Evolutionary conservation across 768 basidiomycete genomes (phyloP).

Genomic region (Mycena galopus): DNA sequence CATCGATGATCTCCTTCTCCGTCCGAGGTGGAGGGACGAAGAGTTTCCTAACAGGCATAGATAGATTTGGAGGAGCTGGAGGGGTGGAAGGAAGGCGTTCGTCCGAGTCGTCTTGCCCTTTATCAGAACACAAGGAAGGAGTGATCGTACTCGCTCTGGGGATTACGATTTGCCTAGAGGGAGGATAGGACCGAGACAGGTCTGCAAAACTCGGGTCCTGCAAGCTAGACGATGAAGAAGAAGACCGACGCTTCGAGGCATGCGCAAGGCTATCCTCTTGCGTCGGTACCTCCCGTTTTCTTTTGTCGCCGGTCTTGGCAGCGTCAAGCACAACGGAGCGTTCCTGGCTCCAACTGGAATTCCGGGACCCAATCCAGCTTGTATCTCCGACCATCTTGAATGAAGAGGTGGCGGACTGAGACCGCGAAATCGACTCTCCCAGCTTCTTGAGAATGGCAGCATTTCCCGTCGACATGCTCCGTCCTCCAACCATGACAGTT

Average conservation of each 20-base stretch:
- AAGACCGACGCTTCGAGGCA: constrained; percentile 35
- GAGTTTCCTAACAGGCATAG: constrained; percentile 25
- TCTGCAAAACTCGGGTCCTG: constrained; percentile 31
- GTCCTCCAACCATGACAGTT: constrained; percentile 18
- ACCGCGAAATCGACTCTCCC: constrained; percentile 30
- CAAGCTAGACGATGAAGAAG: constrained; percentile 28
- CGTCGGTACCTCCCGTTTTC: constrained; percentile 41
- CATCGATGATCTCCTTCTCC: constrained; percentile 49
- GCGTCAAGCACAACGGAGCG: constrained; percentile 4
- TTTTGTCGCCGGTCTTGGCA: constrained; percentile 44
- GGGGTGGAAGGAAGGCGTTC: constrained; percentile 69
- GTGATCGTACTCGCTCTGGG: constrained; percentile 54
- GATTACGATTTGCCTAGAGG: constrained; percentile 27
- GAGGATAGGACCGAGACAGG: constrained; percentile 38
- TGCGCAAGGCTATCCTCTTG: constrained; percentile 20
- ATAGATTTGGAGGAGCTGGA: constrained; percentile 40
- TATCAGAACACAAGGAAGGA: constrained; percentile 83
- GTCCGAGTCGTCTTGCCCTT: constrained; percentile 68
- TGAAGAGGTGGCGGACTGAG: constrained; percentile 25
- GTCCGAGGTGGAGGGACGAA: constrained; percentile 27
- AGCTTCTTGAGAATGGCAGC: constrained; percentile 37
- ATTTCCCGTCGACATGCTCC: constrained; percentile 29
- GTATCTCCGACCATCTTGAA: constrained; percentile 5
- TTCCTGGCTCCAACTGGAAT: constrained; percentile 18
- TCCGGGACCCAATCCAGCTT: constrained; percentile 19